Evolutionary conservation across 495 filamentous ascomycete species (phyloP).

Genomic region (Penicillium robsamsonii): DNA sequence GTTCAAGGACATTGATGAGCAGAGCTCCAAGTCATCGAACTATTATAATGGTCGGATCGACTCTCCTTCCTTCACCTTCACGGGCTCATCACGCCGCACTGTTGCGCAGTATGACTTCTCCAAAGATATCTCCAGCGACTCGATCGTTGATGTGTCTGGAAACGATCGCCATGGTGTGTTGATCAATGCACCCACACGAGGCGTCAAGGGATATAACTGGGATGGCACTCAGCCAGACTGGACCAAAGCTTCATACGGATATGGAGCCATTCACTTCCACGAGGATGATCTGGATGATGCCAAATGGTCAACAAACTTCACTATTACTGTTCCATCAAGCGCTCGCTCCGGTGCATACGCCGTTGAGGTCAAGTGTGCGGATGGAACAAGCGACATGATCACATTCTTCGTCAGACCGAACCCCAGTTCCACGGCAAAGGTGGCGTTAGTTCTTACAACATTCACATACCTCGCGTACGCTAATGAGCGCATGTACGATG

Average conservation of each 20-base stretch:
- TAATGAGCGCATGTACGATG: conserved; percentile 29
- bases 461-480: conserved; percentile 32
- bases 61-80: not conserved
- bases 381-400: conserved; percentile 1
- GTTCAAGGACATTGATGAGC: not conserved
- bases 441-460: conserved; percentile 22
- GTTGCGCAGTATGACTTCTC: not conserved
- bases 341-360: conserved; percentile 6
- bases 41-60: not conserved
- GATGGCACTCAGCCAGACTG: conserved; percentile 16
- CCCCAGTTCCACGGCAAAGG: not conserved
- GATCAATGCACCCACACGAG: conserved; percentile 26
- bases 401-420: conserved; percentile 19
- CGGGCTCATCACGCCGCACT: not conserved
- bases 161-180: not conserved
- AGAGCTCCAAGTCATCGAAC: not conserved
- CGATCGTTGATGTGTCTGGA: conserved; percentile 1
- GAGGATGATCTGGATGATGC: conserved; percentile 5
- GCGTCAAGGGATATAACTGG: conserved; percentile 23
- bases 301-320: conserved; percentile 4
- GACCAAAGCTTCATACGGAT: conserved; percentile 19
- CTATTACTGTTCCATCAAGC: not conserved
- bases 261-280: conserved; percentile 21
- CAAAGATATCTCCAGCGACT: not conserved
- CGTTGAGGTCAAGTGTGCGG: not conserved